These are phyloP conservation scores for Lipomyces starkeyi DNA, from an alignment of 805 yeast species.

Conservation along the genomic window DNA sequence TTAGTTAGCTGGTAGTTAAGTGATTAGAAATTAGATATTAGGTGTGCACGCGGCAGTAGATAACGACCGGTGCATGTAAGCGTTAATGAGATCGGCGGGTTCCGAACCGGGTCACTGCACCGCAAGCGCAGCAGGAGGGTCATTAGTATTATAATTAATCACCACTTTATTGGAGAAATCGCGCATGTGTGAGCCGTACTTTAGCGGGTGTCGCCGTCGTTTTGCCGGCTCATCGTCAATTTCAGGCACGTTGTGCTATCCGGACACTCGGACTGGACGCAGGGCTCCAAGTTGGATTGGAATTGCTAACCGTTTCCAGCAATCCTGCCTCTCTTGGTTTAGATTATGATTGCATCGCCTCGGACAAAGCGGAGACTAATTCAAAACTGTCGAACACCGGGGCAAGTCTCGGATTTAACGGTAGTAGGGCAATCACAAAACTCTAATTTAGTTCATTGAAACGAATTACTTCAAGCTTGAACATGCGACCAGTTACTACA, in stretches of 20 bases:
- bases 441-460: no score
- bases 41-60: not conserved
- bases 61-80: not conserved
- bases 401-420: not conserved
- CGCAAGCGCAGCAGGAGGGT: not conserved
- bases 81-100: not conserved
- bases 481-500: not conserved
- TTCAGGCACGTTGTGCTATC: not conserved
- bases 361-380: not conserved
- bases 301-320: not conserved
- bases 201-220: not conserved
- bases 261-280: not conserved
- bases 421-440: not conserved
- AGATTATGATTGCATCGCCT: not conserved
- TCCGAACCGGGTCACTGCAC: not conserved
- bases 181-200: not conserved
- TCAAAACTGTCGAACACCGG: not conserved
- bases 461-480: no score
- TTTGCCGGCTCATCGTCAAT: not conserved
- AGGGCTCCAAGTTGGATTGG: not conserved
- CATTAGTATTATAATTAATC: no score
- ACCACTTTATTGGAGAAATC: not conserved
- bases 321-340: not conserved
- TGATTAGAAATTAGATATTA: not conserved
- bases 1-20: not conserved